Evolutionary conservation across 164 flowering plant genomes (phyloP).

Genomic region (Vitis rotundifolia): DNA sequence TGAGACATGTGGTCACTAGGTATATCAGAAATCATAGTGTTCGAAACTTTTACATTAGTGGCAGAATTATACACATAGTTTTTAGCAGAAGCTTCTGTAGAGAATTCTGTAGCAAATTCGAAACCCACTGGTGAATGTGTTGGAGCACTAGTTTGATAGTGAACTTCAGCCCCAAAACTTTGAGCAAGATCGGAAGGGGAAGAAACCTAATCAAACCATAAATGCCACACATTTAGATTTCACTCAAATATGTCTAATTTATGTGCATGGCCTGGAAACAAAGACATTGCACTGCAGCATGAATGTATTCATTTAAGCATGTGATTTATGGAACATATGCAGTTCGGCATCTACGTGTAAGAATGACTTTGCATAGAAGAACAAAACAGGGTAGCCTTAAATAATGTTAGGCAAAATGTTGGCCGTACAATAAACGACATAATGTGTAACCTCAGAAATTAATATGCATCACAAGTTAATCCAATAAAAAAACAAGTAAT

Average conservation of each 20-base stretch:
- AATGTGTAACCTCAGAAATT: too few relatives aligned
- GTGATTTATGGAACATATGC: neutral
- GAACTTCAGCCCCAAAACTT: slow-evolving; percentile 24
- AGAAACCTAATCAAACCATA: slow-evolving; percentile 9
- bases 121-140: slow-evolving; percentile 29
- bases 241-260: neutral
- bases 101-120: slow-evolving; percentile 32
- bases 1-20: slow-evolving; percentile 24
- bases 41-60: slow-evolving; percentile 23
- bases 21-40: slow-evolving; percentile 19
- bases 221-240: neutral
- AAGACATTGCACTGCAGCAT: too few relatives aligned
- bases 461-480: too few relatives aligned
- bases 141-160: slow-evolving; percentile 20
- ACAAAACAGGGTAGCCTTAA: neutral
- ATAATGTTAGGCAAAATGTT: neutral
- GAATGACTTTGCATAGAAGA: neutral
- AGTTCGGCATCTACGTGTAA: neutral
- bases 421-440: neutral
- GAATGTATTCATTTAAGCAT: neutral
- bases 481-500: too few relatives aligned
- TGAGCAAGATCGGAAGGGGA: slow-evolving; percentile 19
- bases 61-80: slow-evolving; percentile 19
- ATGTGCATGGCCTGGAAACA: too few relatives aligned
- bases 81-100: slow-evolving; percentile 20